phyloP scores from a whole-genome alignment of 1,284 basidiomycete species.

The Ustilago hordei region DNA sequence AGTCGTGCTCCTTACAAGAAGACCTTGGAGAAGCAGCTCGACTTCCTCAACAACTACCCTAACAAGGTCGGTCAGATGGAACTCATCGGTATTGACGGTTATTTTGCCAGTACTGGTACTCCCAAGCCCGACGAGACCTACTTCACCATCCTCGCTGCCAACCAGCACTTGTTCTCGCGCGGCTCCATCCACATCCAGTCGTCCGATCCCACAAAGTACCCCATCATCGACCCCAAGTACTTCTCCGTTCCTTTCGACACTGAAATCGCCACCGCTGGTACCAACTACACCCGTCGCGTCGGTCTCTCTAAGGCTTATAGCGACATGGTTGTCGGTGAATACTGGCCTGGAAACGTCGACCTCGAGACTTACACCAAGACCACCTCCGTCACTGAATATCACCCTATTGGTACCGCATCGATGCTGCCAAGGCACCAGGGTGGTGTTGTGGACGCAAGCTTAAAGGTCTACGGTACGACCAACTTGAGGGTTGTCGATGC shows the following conservation, averaged over 20 bases:
- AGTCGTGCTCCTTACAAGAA: constrained; percentile 51
- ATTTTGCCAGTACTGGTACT: constrained; percentile 59
- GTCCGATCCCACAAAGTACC: constrained; percentile 74
- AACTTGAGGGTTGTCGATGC: constrained; percentile 74
- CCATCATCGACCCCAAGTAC: constrained; percentile 77
- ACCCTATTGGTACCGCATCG: constrained; percentile 75
- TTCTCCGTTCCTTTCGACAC: constrained; percentile 61
- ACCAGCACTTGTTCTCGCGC: constrained; percentile 77
- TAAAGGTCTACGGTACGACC: constrained; percentile 77
- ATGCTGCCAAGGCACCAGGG: constrained; percentile 77
- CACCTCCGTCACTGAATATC: constrained; percentile 66
- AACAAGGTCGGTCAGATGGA: constrained; percentile 63
- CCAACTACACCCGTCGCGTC: constrained; percentile 59
- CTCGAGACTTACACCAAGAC: constrained; percentile 67
- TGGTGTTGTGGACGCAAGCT: constrained; percentile 77
- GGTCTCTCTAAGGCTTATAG: constrained; percentile 47
- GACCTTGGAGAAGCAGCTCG: constrained; percentile 60
- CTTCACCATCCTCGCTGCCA: constrained; percentile 65
- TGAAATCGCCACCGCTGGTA: constrained; percentile 57
- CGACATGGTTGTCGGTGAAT: constrained; percentile 52
- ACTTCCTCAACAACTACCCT: constrained; percentile 55
- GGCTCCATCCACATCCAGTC: constrained; percentile 74
- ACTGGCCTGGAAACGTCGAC: constrained; percentile 56
- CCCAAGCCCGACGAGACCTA: constrained; percentile 58
- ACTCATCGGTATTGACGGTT: constrained; percentile 64